A percentile compares a stretch with the other conserved stretches of the same genome.
Evolutionary conservation across 225 moss, liverwort and hornwort genomes (phyloP).

Genomic region (Pseudisothecium myosuroides): DNA sequence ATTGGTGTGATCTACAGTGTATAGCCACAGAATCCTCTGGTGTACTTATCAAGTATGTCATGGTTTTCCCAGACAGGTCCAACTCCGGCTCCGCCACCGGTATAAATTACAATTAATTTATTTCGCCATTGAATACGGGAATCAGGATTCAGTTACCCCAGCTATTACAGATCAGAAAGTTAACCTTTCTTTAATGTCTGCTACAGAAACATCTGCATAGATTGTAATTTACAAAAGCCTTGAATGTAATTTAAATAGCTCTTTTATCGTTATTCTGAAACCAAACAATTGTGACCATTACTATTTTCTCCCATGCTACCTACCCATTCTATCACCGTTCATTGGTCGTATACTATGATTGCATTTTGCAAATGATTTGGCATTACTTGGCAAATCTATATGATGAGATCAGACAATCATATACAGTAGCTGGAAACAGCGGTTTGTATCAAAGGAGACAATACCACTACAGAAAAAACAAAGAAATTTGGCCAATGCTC

Average conservation of each 20-base stretch:
- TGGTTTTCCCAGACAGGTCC: not conserved
- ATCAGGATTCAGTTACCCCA: not conserved
- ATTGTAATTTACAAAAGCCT: not conserved
- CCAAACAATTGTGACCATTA: no score
- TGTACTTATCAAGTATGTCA: not conserved
- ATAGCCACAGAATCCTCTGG: not conserved
- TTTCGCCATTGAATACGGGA: not conserved
- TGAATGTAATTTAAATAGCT: not conserved
- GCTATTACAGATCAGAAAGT: not conserved
- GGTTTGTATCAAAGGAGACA: no score
- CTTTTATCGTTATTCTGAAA: not conserved
- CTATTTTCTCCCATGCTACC: not conserved
- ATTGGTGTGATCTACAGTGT: constrained; percentile 48
- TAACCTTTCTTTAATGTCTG: not conserved
- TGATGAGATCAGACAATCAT: not conserved
- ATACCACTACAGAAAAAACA: not conserved
- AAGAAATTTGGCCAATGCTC: not conserved
- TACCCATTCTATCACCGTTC: no score
- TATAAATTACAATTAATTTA: not conserved
- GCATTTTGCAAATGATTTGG: not conserved
- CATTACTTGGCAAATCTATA: not conserved
- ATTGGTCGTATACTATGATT: no score
- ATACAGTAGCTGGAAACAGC: no score
- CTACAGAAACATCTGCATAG: not conserved
- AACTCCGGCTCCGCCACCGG: not conserved